These are phyloP conservation scores for Conticribra weissflogii DNA, from an alignment of 108 stramenopile species.

Conservation along the genomic window DNA sequence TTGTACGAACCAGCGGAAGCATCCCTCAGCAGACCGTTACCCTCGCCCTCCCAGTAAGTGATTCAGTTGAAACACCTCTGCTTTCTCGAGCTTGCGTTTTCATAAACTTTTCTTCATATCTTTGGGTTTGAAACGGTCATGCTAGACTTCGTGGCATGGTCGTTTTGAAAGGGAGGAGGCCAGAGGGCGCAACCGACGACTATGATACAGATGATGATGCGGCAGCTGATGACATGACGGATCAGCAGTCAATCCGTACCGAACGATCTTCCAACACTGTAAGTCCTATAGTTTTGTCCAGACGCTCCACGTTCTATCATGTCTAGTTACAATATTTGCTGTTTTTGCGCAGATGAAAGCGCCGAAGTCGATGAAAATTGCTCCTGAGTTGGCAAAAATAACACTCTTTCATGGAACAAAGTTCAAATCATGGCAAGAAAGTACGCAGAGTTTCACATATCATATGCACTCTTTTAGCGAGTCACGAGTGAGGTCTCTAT, in stretches of 20 bases:
- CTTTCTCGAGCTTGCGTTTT: background rate
- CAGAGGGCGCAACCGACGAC: constrained; percentile 40
- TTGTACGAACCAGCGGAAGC: constrained; percentile 81
- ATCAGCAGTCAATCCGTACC: constrained; percentile 33
- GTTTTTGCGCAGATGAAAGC: constrained; percentile 19
- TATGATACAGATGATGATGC: constrained; percentile 52
- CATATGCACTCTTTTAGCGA: constrained; percentile 87
- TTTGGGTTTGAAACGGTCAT: constrained; percentile 55
- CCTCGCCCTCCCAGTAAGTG: constrained; percentile 69
- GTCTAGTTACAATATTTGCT: background rate
- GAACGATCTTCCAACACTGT: constrained; percentile 27
- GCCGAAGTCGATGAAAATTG: constrained; percentile 51
- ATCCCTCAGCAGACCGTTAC: constrained; percentile 53
- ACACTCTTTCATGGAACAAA: constrained; percentile 82
- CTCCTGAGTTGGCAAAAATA: constrained; percentile 61
- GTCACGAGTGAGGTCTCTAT: constrained; percentile 60
- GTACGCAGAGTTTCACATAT: constrained; percentile 47
- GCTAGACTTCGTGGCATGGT: constrained; percentile 71
- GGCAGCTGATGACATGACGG: constrained; percentile 51
- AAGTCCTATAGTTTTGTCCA: too few species aligned
- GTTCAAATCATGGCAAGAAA: constrained; percentile 61
- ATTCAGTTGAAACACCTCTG: too few species aligned
- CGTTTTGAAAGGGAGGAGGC: constrained; percentile 83
- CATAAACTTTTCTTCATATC: background rate
- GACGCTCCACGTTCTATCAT: too few species aligned